These are phyloP conservation scores for Aspergillus phoenicis DNA, from an alignment of 2,329 filamentous ascomycete species.

Conservation along the genomic window DNA sequence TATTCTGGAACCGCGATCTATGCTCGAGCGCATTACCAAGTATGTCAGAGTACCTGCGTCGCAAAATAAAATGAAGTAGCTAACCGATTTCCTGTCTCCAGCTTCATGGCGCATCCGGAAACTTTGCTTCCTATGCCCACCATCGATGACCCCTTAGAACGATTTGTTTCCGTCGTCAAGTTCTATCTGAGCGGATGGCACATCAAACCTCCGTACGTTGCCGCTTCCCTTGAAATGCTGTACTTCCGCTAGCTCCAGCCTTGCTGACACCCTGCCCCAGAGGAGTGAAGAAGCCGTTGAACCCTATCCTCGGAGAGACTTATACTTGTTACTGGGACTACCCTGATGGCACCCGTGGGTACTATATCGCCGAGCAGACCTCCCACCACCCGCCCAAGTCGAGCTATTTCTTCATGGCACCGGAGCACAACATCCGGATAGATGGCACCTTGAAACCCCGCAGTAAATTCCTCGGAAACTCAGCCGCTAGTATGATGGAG, in stretches of 20 bases:
- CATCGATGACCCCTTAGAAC: slow-evolving; percentile 83
- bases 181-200: slow-evolving; percentile 99
- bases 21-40: slow-evolving; percentile 99
- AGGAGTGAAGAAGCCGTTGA: slow-evolving; percentile 96
- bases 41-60: slow-evolving; percentile 44
- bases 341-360: slow-evolving; percentile 78
- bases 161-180: slow-evolving; percentile 94
- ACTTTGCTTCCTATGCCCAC: slow-evolving; percentile 84
- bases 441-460: slow-evolving; percentile 93
- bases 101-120: slow-evolving; percentile 99
- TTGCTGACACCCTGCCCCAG: slow-evolving; percentile 49
- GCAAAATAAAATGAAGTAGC: not conserved
- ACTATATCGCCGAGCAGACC: slow-evolving; percentile 97
- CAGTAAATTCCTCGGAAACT: slow-evolving; percentile 95
- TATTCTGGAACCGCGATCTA: slow-evolving; percentile 94
- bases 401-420: slow-evolving; percentile 98
- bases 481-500: slow-evolving; percentile 97
- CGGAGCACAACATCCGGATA: slow-evolving; percentile 89
- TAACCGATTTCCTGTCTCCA: slow-evolving; percentile 45
- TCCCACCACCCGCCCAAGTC: slow-evolving; percentile 98
- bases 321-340: slow-evolving; percentile 97
- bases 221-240: not conserved
- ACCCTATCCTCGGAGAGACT: slow-evolving; percentile 92
- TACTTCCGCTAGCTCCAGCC: slow-evolving; percentile 5
- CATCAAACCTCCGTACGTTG: slow-evolving; percentile 86